Base-by-base conservation (phyloP, 176 grass and related monocot genomes). In the Cenchrus americanus region DNA sequence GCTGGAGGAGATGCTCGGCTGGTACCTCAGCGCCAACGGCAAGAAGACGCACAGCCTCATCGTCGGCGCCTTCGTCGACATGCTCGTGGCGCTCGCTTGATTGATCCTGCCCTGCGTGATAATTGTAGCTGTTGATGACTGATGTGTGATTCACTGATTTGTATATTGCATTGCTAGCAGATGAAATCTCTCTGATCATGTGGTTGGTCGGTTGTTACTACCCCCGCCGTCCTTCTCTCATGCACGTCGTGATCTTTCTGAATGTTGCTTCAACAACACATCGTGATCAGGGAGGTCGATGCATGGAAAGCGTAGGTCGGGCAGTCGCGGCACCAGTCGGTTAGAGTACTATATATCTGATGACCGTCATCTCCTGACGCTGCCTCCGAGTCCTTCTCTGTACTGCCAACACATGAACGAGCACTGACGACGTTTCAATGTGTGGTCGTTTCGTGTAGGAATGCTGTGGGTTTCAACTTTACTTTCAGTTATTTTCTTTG, bases 1-100 rank as follows among this genome's bases (percentile, higher is more conserved):
- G 95, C 78, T 97, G 26, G 83, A 97, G 85, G 90, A 94, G 90
- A 94, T 97, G 95, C 84, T 97, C 11, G 70, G 78, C 0, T 97
- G 95, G 95, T 97, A 97, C 75, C 73, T 97, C 79, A 54, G 47
- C n/a, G 88, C 92, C 54, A 97, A 97, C 63, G 92, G 78, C 44
- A 84, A 91, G 90, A 91, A 53, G 60, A 94, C 63, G 65, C 95
- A 97, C 48, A 86, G 92, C 59, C 62, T 89, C 69, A 97, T 97
- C 57, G 82, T 94, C 1, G 90, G 84, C 37, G 95, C 95, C 13
- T 97, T 97, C 80, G 77, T 94, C 1, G 95, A 97, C 78, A 65
- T 94, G 88, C 90, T 97, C 27, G 73, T 86, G 0, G 75, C 67
- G 8, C 88, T 94, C 51, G 57, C 92, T 30, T 30, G 27, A 30